A percentile compares a stretch with the other conserved stretches of the same genome.
These are phyloP conservation scores for Komagataea norvegica DNA, from an alignment of 1,139 yeast species.

Conservation along the genomic window DNA sequence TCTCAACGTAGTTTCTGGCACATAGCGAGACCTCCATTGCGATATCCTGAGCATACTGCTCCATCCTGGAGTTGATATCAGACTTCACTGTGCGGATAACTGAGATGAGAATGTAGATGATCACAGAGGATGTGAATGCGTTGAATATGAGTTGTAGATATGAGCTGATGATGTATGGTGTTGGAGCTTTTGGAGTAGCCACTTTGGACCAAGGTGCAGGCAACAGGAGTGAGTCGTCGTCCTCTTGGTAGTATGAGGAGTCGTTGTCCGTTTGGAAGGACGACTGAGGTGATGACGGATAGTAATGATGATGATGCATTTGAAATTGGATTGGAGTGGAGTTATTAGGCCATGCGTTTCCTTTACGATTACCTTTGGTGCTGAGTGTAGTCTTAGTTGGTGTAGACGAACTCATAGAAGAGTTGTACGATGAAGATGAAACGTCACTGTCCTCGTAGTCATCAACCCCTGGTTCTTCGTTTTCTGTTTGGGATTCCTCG, in stretches of 20 bases:
- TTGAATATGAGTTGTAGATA: conserved; percentile 53
- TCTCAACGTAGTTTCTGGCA: conserved; percentile 44
- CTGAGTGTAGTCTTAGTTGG: conserved; percentile 4
- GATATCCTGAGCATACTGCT: conserved; percentile 27
- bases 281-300: conserved; percentile 21
- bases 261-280: conserved; percentile 3
- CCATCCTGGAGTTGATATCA: conserved; percentile 49
- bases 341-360: not conserved
- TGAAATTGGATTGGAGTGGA: conserved; percentile 28
- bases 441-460: conserved; percentile 5
- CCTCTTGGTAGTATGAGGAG: conserved; percentile 4
- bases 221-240: conserved; percentile 9
- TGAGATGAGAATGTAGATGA: conserved; percentile 38
- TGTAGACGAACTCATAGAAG: not conserved
- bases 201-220: conserved; percentile 45
- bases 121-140: conserved; percentile 39
- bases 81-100: conserved; percentile 43
- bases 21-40: conserved; percentile 34
- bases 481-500: too few species aligned
- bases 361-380: too few species aligned
- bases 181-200: conserved; percentile 26
- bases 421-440: conserved; percentile 4
- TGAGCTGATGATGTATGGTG: conserved; percentile 52
- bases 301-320: conserved; percentile 45
- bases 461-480: too few species aligned